Conservation (phyloP, 2,329 filamentous ascomycete genomes). For the Cytospora chrysosperma region DNA sequence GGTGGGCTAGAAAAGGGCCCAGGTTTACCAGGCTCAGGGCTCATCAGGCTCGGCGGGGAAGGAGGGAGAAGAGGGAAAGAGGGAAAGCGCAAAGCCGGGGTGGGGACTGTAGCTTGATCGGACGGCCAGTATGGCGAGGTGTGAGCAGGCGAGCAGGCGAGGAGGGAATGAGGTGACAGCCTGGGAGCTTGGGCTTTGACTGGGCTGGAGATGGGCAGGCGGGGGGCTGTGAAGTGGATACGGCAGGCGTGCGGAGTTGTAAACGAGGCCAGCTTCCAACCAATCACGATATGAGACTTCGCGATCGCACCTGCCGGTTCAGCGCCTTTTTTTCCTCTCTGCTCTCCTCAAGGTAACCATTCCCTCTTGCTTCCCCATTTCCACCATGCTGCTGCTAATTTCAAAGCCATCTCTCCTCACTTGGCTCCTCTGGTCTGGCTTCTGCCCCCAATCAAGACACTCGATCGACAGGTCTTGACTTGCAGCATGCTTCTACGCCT, state of each 20-base stretch:
- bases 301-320: neutral
- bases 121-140: too few species aligned
- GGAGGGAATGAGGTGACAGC: neutral
- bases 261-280: neutral
- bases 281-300: neutral
- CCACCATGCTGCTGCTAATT: neutral
- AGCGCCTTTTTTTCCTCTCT: neutral
- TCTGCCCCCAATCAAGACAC: conserved; percentile 5
- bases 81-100: neutral
- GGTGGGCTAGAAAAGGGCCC: conserved; percentile 8
- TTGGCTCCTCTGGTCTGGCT: neutral
- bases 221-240: conserved; percentile 3
- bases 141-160: too few species aligned
- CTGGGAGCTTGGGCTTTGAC: conserved; percentile 6
- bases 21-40: neutral
- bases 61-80: neutral
- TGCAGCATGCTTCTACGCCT: conserved; percentile 3
- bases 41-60: neutral
- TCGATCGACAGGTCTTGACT: neutral
- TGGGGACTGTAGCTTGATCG: neutral
- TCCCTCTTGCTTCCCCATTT: neutral
- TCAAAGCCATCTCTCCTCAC: neutral
- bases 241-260: neutral
- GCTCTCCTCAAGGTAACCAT: neutral
- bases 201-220: neutral